Evolutionary conservation across 108 stramenopile species (phyloP).

Genomic region (Seminavis robusta): DNA sequence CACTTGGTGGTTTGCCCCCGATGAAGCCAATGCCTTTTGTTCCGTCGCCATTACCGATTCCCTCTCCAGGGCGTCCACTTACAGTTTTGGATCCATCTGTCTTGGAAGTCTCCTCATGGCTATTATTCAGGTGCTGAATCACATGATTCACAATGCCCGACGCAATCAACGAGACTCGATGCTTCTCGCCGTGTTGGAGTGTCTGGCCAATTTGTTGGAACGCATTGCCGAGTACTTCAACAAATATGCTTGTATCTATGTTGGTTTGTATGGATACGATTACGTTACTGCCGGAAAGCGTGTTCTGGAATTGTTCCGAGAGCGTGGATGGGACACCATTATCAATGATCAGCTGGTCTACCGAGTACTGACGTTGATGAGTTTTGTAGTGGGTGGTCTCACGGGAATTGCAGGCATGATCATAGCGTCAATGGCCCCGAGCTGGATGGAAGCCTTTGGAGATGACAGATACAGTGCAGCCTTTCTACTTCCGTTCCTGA

Average conservation of each 20-base stretch:
- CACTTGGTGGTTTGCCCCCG: conserved; percentile 31
- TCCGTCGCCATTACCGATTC: conserved; percentile 40
- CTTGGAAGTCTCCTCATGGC: conserved; percentile 76
- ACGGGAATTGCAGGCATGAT: conserved; percentile 36
- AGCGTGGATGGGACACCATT: conserved; percentile 64
- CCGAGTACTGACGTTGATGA: conserved; percentile 36
- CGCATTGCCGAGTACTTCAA: conserved; percentile 55
- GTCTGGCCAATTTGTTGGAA: conserved; percentile 40
- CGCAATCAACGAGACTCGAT: background rate
- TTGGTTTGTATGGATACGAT: conserved; percentile 78
- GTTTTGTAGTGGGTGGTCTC: conserved; percentile 48
- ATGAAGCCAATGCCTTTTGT: conserved; percentile 28
- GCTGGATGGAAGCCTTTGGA: conserved; percentile 1
- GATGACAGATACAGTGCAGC: background rate
- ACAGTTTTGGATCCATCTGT: conserved; percentile 73
- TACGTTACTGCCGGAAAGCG: conserved; percentile 67
- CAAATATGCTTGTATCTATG: conserved; percentile 59
- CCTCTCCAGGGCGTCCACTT: conserved; percentile 41
- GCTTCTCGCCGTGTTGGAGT: conserved; percentile 41
- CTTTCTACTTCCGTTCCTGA: background rate
- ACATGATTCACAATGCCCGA: conserved; percentile 26
- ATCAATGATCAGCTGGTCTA: conserved; percentile 57
- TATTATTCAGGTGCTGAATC: conserved; percentile 47
- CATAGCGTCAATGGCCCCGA: conserved; percentile 7
- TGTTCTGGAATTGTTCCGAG: conserved; percentile 46